Evolutionary conservation across 495 filamentous ascomycete genomes (phyloP).

Genomic region (Penicillium silybi): DNA sequence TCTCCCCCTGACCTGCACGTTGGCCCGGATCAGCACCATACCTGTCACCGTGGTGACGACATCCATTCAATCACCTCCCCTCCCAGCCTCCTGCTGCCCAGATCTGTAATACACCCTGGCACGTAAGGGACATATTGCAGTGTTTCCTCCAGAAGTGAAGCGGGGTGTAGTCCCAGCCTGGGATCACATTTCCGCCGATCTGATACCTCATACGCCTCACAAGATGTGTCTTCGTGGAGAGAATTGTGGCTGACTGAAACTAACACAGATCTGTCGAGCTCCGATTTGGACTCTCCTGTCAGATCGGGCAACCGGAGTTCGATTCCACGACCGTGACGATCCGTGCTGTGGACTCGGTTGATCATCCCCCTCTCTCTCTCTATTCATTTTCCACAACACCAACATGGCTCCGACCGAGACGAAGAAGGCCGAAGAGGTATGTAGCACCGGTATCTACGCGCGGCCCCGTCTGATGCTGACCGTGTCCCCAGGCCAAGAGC

Average conservation of each 20-base stretch:
- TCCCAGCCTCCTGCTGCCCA: neutral
- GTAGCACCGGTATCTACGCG: constrained; percentile 2
- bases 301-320: constrained; percentile 9
- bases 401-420: constrained; percentile 31
- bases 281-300: constrained; percentile 8
- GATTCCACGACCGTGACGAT: constrained; percentile 8
- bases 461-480: neutral
- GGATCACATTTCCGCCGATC: neutral
- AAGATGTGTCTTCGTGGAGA: neutral
- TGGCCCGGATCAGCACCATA: neutral
- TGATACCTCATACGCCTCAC: neutral
- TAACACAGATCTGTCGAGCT: constrained; percentile 3
- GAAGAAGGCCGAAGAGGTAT: constrained; percentile 29
- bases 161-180: neutral
- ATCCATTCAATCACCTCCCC: neutral
- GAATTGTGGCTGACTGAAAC: constrained; percentile 3
- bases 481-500: constrained; percentile 36
- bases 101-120: constrained; percentile 7
- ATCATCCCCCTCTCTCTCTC: neutral
- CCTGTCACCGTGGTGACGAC: neutral
- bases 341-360: constrained; percentile 5
- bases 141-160: neutral
- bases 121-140: constrained; percentile 9
- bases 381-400: neutral
- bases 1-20: neutral